Evolutionary conservation across 1,284 basidiomycete genomes (phyloP).

Genomic region (Microbotryum violaceum): DNA sequence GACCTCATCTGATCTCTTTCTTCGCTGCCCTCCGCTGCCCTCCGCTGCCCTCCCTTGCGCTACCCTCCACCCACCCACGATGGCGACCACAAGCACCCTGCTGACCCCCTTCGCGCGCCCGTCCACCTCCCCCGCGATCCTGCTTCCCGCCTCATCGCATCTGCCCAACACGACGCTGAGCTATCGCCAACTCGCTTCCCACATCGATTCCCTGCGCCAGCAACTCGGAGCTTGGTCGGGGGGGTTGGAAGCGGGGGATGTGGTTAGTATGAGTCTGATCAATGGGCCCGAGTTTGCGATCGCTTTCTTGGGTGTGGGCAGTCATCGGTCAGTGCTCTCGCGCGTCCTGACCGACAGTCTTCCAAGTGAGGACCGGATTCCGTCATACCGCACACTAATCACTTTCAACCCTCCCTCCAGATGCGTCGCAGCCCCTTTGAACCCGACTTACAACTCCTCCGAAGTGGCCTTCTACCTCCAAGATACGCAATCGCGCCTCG

Average conservation of each 20-base stretch:
- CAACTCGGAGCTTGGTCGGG: constrained; percentile 7
- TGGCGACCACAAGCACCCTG: not conserved
- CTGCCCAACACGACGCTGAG: not conserved
- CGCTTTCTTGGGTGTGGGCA: constrained; percentile 41
- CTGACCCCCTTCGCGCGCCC: not conserved
- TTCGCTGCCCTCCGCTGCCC: too few relatives aligned
- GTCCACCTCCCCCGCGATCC: not conserved
- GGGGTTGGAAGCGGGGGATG: constrained; percentile 20
- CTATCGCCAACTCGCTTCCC: constrained; percentile 3
- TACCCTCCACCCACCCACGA: not conserved
- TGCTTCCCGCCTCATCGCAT: constrained; percentile 4
- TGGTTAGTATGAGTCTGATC: constrained; percentile 39
- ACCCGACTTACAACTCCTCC: constrained; percentile 43
- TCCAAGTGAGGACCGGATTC: not conserved
- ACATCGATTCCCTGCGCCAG: constrained; percentile 5
- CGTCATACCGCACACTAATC: not conserved
- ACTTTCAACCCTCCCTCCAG: constrained; percentile 18
- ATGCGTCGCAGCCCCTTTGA: constrained; percentile 44
- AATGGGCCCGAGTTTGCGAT: constrained; percentile 43
- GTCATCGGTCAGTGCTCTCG: constrained; percentile 29
- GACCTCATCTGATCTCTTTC: too few relatives aligned
- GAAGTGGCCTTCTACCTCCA: constrained; percentile 43
- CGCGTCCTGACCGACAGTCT: not conserved
- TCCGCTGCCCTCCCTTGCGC: too few relatives aligned
- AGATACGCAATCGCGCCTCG: constrained; percentile 40